Percentiles rank a stretch among this genome's conserved stretches.
These are phyloP conservation scores for Clarireedia hainanense DNA, from an alignment of 2,329 filamentous ascomycete genomes.

Conservation along the genomic window DNA sequence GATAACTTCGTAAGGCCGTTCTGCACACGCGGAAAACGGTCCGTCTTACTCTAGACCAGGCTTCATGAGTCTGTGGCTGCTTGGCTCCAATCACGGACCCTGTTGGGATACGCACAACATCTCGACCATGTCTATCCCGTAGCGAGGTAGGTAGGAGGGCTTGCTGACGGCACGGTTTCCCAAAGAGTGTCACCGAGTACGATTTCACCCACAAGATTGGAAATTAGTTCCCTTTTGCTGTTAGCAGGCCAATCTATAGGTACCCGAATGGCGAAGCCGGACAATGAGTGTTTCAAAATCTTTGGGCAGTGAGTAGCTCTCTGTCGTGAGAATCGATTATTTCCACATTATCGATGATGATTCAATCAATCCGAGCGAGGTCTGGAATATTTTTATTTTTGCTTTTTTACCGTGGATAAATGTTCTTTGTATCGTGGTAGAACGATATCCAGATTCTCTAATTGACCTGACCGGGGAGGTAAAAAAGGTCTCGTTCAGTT, in stretches of 20 bases:
- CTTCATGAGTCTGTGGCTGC: background rate
- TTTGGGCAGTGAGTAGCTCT: background rate
- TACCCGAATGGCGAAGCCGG: background rate
- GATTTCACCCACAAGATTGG: background rate
- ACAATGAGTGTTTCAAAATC: background rate
- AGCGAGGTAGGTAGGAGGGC: background rate
- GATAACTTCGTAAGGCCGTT: background rate
- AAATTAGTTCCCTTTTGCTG: background rate
- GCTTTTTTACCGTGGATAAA: no score
- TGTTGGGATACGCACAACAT: slow-evolving; percentile 3
- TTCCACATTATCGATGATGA: background rate
- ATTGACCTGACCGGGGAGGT: background rate
- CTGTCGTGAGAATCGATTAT: no score
- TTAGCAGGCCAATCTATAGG: background rate
- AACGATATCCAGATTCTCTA: background rate
- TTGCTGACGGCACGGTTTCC: background rate
- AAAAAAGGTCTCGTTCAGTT: slow-evolving; percentile 2
- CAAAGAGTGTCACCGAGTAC: background rate
- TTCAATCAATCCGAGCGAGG: background rate
- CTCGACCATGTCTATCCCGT: slow-evolving; percentile 5
- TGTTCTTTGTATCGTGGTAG: background rate
- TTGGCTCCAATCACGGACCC: background rate
- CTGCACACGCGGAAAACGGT: slow-evolving; percentile 13
- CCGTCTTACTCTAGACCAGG: slow-evolving; percentile 9
- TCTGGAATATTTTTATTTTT: no score